phyloP scores from a whole-genome alignment of 2,329 filamentous ascomycete genomes.

The Ramularia endophylla region DNA sequence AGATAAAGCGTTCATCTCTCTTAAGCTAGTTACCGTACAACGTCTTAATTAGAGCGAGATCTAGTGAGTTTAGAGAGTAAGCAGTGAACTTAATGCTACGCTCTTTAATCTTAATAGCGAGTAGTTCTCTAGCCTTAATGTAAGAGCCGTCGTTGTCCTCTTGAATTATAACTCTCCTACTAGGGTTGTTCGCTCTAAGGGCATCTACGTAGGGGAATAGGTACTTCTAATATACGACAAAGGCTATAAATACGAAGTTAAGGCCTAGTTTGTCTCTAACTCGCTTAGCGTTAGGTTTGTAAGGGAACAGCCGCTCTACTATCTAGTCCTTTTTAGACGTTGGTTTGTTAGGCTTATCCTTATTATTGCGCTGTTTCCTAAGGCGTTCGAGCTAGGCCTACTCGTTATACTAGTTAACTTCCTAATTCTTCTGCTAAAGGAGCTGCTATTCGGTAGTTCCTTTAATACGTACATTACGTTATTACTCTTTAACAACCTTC shows the following conservation, averaged over 20 bases:
- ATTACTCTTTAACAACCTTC: neutral
- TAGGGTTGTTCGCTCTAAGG: neutral
- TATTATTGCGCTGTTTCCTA: too few species aligned
- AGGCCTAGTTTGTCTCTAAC: neutral
- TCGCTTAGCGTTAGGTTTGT: neutral
- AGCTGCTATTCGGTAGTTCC: neutral
- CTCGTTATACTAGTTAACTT: too few species aligned
- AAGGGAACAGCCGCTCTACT: neutral
- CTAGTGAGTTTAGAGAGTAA: neutral
- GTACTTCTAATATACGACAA: neutral
- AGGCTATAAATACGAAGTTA: conserved; percentile 1
- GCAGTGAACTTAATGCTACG: neutral
- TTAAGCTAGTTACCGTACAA: neutral
- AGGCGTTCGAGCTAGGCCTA: too few species aligned
- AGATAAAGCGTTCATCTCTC: neutral
- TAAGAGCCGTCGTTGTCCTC: neutral
- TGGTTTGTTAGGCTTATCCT: too few species aligned
- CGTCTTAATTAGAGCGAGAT: neutral
- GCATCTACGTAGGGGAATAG: neutral
- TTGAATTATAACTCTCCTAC: neutral
- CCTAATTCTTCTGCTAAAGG: neutral
- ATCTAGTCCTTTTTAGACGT: neutral
- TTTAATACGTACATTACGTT: neutral
- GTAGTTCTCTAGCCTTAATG: neutral
- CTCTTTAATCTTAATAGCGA: too few species aligned